Conservation (phyloP, 371 early-diverging fungal species). For the Mucor lusitanicus region DNA sequence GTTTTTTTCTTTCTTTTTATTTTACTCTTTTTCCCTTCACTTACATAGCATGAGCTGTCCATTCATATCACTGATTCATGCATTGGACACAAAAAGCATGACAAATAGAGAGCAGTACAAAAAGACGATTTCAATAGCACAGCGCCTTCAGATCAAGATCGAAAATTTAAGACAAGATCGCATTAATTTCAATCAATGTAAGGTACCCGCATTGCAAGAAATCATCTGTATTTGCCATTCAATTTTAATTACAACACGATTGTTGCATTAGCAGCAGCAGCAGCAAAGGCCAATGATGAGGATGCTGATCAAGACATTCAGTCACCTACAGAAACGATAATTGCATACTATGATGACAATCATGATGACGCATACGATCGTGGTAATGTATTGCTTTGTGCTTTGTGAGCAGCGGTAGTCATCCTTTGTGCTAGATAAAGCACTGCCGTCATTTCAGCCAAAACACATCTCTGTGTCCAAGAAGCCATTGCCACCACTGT, state of each 20-base stretch:
- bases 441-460: neutral
- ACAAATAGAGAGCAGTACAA: constrained; percentile 5
- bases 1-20: neutral
- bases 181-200: neutral
- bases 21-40: neutral
- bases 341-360: neutral
- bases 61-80: neutral
- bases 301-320: neutral
- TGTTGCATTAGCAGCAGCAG: neutral
- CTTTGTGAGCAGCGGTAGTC: neutral
- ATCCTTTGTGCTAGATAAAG: neutral
- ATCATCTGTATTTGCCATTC: neutral
- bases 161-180: neutral
- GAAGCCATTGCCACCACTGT: neutral
- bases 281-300: neutral
- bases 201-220: neutral
- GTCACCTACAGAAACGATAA: constrained; percentile 13
- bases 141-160: neutral
- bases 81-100: constrained; percentile 1
- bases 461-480: neutral
- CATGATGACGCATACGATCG: constrained; percentile 6
- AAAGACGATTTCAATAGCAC: neutral
- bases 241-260: neutral
- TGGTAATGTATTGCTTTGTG: constrained; percentile 4
- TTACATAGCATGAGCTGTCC: constrained; percentile 1